phyloP scores from a whole-genome alignment of 768 basidiomycete genomes.

The Boletales sp. region DNA sequence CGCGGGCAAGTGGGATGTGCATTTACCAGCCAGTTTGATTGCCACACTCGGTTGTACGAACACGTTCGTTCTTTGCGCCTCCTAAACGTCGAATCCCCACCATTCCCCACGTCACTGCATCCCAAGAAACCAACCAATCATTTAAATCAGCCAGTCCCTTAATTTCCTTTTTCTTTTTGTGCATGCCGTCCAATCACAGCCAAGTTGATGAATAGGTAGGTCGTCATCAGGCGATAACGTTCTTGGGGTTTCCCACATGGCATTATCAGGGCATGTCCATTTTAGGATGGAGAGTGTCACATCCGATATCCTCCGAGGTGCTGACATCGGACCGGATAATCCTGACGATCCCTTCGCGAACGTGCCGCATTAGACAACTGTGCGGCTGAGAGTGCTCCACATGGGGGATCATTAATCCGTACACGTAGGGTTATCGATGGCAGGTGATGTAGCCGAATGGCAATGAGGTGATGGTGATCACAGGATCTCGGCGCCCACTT shows the following conservation, averaged over 20 bases:
- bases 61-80: constrained; percentile 1
- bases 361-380: constrained; percentile 15
- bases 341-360: constrained; percentile 34
- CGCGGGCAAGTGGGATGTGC: constrained; percentile 5
- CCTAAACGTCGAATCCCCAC: constrained; percentile 20
- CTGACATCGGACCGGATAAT: constrained; percentile 22
- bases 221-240: constrained; percentile 12
- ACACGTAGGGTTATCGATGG: constrained; percentile 19
- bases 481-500: constrained; percentile 14
- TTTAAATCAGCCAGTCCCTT: constrained; percentile 9
- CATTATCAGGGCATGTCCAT: constrained; percentile 17
- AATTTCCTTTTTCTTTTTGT: constrained; percentile 11
- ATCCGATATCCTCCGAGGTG: constrained; percentile 27
- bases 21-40: constrained; percentile 2
- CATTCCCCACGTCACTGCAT: constrained; percentile 20
- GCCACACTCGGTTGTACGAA: not conserved
- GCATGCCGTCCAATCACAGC: not conserved
- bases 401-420: constrained; percentile 25
- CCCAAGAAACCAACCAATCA: constrained; percentile 1
- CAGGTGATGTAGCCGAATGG: constrained; percentile 14
- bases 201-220: too few relatives aligned
- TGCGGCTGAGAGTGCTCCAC: constrained; percentile 14
- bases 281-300: constrained; percentile 14
- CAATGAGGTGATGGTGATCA: constrained; percentile 11
- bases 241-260: constrained; percentile 18